phyloP scores from a whole-genome alignment of 208 protist genomes.

The Acanthamoeba sp. region DNA sequence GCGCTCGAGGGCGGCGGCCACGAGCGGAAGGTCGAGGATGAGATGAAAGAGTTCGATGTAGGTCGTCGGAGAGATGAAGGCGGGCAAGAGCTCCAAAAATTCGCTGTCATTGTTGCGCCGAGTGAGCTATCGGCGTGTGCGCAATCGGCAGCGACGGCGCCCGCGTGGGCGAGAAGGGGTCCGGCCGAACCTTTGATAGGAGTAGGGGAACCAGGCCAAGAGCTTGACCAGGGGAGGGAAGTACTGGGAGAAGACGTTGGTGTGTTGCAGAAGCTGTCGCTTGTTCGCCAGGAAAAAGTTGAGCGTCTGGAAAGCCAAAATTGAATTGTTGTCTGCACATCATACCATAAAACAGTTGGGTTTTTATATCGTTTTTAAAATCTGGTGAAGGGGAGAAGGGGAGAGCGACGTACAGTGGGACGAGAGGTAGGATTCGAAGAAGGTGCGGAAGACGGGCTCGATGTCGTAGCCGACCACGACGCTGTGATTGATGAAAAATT shows the following conservation, averaged over 20 bases:
- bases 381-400: no score
- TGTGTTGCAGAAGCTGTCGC: constrained; percentile 71
- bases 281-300: constrained; percentile 82
- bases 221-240: constrained; percentile 81
- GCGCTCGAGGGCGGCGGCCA: constrained; percentile 77
- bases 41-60: constrained; percentile 81
- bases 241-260: constrained; percentile 77
- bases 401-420: constrained; percentile 59
- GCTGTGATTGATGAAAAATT: constrained; percentile 82
- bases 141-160: not conserved
- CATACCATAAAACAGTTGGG: not conserved
- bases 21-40: constrained; percentile 76
- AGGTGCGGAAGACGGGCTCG: constrained; percentile 78
- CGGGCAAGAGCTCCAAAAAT: constrained; percentile 79
- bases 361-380: not conserved
- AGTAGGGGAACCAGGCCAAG: constrained; percentile 78
- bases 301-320: constrained; percentile 78
- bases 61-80: constrained; percentile 68
- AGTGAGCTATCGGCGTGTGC: not conserved
- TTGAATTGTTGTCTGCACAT: constrained; percentile 76
- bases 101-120: constrained; percentile 50
- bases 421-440: constrained; percentile 79
- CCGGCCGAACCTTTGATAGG: constrained; percentile 7
- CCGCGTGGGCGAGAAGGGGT: no score
- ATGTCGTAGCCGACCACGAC: constrained; percentile 76